phyloP scores from a whole-genome alignment of 192 early-diverging fungal species.

The Coemansia sp. region DNA sequence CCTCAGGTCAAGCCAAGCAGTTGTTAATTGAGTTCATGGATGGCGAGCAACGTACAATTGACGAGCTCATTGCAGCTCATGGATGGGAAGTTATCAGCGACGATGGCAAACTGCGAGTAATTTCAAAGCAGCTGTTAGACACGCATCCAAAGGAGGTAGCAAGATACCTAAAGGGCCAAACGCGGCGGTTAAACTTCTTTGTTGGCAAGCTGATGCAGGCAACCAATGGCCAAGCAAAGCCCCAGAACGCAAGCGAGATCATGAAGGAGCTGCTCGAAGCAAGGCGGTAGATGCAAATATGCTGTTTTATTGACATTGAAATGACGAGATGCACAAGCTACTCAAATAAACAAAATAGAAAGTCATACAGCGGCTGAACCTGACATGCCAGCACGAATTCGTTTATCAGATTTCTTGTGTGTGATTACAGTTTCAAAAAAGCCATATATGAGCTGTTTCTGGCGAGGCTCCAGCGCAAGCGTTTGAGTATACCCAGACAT shows the following conservation, averaged over 20 bases:
- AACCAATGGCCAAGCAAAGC: constrained; percentile 78
- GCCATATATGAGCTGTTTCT: constrained; percentile 4
- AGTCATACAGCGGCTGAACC: neutral
- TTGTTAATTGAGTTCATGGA: constrained; percentile 71
- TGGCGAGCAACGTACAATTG: constrained; percentile 54
- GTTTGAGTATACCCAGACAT: constrained; percentile 26
- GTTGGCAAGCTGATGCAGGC: constrained; percentile 79
- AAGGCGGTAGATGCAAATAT: neutral
- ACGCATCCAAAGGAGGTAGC: constrained; percentile 56
- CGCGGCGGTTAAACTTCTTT: constrained; percentile 74
- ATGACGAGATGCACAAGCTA: neutral
- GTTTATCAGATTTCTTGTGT: neutral
- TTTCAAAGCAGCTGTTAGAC: constrained; percentile 19
- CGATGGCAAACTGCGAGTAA: constrained; percentile 12
- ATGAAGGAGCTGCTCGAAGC: constrained; percentile 48
- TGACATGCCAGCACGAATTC: neutral
- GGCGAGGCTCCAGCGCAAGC: constrained; percentile 10
- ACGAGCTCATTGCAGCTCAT: constrained; percentile 61
- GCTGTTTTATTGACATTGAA: neutral
- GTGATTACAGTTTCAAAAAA: constrained; percentile 19
- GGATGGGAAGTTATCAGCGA: constrained; percentile 60
- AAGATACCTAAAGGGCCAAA: constrained; percentile 63
- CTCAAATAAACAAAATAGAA: neutral
- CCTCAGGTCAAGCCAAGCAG: constrained; percentile 67
- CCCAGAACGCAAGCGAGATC: constrained; percentile 63